Base-by-base conservation (phyloP, 2,329 filamentous ascomycete species). In the Epichloe brachyelytri region DNA sequence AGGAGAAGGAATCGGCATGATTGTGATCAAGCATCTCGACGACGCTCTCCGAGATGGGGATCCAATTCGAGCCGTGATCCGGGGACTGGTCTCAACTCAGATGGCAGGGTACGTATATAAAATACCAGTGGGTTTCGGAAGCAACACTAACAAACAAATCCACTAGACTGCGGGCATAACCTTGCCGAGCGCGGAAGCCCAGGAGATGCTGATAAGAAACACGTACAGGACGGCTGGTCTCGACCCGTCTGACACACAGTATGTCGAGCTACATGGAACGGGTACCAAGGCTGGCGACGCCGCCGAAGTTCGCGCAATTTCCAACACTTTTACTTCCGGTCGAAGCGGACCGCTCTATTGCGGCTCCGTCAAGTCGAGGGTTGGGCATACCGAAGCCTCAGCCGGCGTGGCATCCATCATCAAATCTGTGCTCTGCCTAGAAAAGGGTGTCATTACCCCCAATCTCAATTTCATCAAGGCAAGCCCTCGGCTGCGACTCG, bases 271-370 rank as follows among this genome's bases (percentile, higher is more conserved):
- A 2, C 26, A 26, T 8, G 26, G 26, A 26, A 26, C 26, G 26
- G 62, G 64, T 7, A 72, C 77, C 53, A 72, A 72, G 3, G 75
- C 74, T 0, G 73, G 72, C 5, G 74, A 77, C 52, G 69, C 71
- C 0, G 64, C 68, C n/a, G 73, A 76, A 55, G 19, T 19, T 11
- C 10, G 19, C 22, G 41, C 41, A 11, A 26, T 44, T 14, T 3
- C 22, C 20, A 15, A 22, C 41, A 19, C 39, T 17, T 41, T 41
- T 17, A 17, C 19, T 2, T 6, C 15, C 15, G n/a, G 11, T 10
- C 26, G 26, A 26, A 26, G 26, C 26, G 26, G 26, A 26, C 26
- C 26, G 26, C 26, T 26, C 26, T 26, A 26, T 26, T 26, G 26
- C 5, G 41, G 41, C n/a, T 26, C 41, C 10, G 26, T 55, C 6